Evolutionary conservation across 495 filamentous ascomycete genomes (phyloP).

Genomic region (Hypoxylon fragiforme): DNA sequence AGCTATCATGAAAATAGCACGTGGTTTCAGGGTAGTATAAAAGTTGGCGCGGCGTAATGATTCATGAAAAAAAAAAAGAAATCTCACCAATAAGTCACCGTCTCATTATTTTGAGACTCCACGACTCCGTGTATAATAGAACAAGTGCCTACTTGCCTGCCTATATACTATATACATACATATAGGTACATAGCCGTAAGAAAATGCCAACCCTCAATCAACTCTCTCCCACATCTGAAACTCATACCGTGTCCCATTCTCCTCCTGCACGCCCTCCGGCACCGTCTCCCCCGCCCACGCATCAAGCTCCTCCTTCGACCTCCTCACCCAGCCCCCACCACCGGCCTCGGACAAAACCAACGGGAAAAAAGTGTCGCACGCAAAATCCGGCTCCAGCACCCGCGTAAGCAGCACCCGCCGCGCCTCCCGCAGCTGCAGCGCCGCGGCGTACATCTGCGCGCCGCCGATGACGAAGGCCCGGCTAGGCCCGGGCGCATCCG

Average conservation of each 20-base stretch:
- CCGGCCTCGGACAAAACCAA: constrained; percentile 54
- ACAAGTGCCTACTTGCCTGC: too few relatives aligned
- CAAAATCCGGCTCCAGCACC: constrained; percentile 62
- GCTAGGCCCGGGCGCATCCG: too few relatives aligned
- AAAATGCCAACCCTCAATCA: constrained; percentile 26
- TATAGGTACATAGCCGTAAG: constrained; percentile 12
- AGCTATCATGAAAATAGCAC: constrained; percentile 5
- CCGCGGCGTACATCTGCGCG: constrained; percentile 75
- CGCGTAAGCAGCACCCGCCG: constrained; percentile 66
- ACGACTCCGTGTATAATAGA: not conserved
- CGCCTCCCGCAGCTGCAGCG: constrained; percentile 56
- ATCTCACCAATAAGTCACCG: too few relatives aligned
- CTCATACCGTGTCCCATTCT: constrained; percentile 61
- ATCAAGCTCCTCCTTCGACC: constrained; percentile 53
- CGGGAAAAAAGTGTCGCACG: constrained; percentile 90
- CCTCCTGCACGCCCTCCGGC: constrained; percentile 52
- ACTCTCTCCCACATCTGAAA: constrained; percentile 67
- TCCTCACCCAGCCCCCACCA: constrained; percentile 51
- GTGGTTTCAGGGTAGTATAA: not conserved
- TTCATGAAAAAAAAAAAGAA: too few relatives aligned
- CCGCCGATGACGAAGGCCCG: constrained; percentile 81
- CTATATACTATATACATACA: too few relatives aligned
- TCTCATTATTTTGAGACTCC: not conserved
- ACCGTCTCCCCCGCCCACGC: constrained; percentile 63
- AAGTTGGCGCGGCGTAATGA: not conserved